Base-by-base conservation (phyloP, 345 rosid species). In the Salix koriyanagi region DNA sequence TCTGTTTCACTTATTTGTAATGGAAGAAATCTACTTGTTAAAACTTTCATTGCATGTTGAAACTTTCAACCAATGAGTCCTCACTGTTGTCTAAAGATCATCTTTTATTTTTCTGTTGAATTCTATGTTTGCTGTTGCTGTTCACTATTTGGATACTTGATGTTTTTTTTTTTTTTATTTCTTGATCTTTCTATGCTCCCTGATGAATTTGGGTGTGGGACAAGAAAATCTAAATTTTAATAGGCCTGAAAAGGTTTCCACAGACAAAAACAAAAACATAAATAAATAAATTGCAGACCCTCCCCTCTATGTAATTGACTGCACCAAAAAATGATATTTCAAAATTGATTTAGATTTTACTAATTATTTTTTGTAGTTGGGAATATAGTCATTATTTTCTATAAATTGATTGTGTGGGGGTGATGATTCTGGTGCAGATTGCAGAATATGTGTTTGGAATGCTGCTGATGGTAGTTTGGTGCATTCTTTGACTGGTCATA, bases 381-480 rank as follows among this genome's bases (percentile, higher is more conserved):
- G 23, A n/a, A 23, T 58, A 11, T 23, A 58, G 64, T 58, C 14
- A 9, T 7, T 21, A 10, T 58, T n/a, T 58, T 58, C 28, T 58
- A 5, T 58, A 23, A 58, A 5, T 23, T 58, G 14, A 58, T 58
- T 23, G 64, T 23, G 26, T 58, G 28, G 64, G 23, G 58, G 28
- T 58, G 64, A 58, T n/a, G 15, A 58, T 58, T 23, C 64, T 23
- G n/a, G 71, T 86, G 84, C 90, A 96, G 99, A 96, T 86, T 96
- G 98, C 89, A 91, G 99, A 87, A 94, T 96, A 80, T 96, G 99
- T 50, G 99, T 96, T 76, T 96, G 99, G 99, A 96, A 96, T 88
- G 98, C 97, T 37, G 87, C 97, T 82, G 98, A 96, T 89, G 97
- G 98, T 83, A 88, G 90, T 87, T 80, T 94, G 80, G 98, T 96